phyloP scores from a whole-genome alignment of 257 asterid species.

The Solanum bukasovii region DNA sequence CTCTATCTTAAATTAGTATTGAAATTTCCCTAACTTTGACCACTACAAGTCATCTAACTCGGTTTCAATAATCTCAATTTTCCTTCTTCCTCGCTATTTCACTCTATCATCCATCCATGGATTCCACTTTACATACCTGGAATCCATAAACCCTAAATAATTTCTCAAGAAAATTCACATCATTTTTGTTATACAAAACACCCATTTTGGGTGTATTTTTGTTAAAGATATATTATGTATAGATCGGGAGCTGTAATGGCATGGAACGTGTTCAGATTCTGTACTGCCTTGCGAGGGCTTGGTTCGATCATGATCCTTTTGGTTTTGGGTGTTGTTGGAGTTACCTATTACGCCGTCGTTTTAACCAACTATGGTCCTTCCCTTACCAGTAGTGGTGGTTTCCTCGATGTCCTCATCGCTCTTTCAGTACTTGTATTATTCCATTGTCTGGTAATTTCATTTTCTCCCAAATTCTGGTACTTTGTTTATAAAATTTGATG shows the following conservation, averaged over 20 bases:
- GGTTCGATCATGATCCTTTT: slow-evolving; percentile 96
- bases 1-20: neutral
- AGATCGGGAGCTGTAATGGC: slow-evolving; percentile 99
- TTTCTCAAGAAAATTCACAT: neutral
- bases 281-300: slow-evolving; percentile 84
- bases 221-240: slow-evolving; percentile 33
- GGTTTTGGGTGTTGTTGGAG: slow-evolving; percentile 90
- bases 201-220: neutral
- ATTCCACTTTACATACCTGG: neutral
- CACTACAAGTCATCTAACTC: neutral
- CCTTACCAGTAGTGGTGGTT: slow-evolving; percentile 46
- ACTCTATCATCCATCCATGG: neutral
- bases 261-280: slow-evolving; percentile 95
- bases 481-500: neutral
- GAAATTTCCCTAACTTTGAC: neutral
- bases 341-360: slow-evolving; percentile 88
- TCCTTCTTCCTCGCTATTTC: neutral
- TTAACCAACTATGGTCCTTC: slow-evolving; percentile 71
- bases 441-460: slow-evolving; percentile 71
- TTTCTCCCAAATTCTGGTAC: neutral
- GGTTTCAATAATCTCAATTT: neutral
- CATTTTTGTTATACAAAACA: neutral
- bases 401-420: slow-evolving; percentile 51
- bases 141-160: neutral
- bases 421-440: slow-evolving; percentile 55